Evolutionary conservation across 2,329 filamentous ascomycete species (phyloP), one percentile per base, ranked within the genome.

Genomic region (Fusarium virguliforme): DNA sequence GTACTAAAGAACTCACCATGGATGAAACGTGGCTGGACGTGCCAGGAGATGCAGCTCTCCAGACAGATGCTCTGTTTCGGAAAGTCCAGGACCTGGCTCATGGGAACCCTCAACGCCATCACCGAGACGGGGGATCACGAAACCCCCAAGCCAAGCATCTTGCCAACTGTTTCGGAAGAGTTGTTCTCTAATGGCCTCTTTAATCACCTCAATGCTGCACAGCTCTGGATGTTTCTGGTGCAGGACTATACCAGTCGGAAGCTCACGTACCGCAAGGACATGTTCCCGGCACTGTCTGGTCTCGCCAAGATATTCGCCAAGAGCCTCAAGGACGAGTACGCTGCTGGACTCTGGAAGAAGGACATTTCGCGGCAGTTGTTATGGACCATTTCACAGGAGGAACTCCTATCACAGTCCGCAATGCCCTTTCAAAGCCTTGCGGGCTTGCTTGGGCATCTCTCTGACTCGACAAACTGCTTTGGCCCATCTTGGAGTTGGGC

Each of bases 401-500:
- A 48, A 15, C 24, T 48, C 5, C 24, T 10, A 10, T 30, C 43
- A n/a, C 43, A 48, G 28, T 48, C 43, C 24, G 4, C 43, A 5
- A 7, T 30, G 13, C 43, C 43, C 10, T 48, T 48, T 9, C 43
- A 48, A 48, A 48, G 43, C 28, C 15, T 48, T 10, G 15, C 8
- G 4, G 43, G 43, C 43, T 18, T 48, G 15, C 15, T 48, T 1
- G 26, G 43, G 9, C 43, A 48, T 18, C 43, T 48, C 8, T 30
- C 43, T 30, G 26, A 48, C 15, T 15, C 26, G 43, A 18, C 1
- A 48, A 48, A 30, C n/a, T 30, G 26, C 6, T 30, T 30, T 50
- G 46, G 46, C 18, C 46, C 46, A 30, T 50, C 46, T 50, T 50
- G 46, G 46, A 50, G 46, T 15, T 50, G 46, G 46, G 46, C 46